Evolutionary conservation across 257 asterid genomes (phyloP).

Genomic region (Plectranthus barbatus): DNA sequence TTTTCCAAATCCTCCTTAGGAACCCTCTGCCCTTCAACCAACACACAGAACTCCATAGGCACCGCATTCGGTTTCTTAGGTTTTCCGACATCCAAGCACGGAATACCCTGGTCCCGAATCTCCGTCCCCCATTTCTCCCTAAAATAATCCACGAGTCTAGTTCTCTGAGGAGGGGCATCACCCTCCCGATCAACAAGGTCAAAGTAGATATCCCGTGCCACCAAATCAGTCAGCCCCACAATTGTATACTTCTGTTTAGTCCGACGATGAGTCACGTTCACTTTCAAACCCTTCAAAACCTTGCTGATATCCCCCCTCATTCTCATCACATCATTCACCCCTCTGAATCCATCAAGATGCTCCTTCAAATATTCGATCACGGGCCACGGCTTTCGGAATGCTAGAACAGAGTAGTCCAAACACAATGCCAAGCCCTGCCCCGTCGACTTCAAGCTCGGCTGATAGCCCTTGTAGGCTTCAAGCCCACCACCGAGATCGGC

Average conservation of each 20-base stretch:
- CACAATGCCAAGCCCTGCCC: constrained; percentile 46
- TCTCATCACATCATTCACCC: constrained; percentile 15
- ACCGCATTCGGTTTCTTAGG: constrained; percentile 23
- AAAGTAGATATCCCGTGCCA: constrained; percentile 25
- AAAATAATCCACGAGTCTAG: constrained; percentile 35
- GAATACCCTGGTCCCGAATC: constrained; percentile 30
- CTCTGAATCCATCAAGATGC: constrained; percentile 13
- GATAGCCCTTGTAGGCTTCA: constrained; percentile 46
- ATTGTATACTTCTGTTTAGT: constrained; percentile 47
- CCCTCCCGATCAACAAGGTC: constrained; percentile 29
- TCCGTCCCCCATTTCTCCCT: constrained; percentile 37
- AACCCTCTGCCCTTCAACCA: constrained; percentile 60
- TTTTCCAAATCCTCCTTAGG: constrained; percentile 42
- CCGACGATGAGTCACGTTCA: constrained; percentile 49
- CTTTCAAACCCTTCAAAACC: constrained; percentile 53
- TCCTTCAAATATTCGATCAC: constrained; percentile 39
- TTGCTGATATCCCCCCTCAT: background rate
- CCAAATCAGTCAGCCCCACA: constrained; percentile 13
- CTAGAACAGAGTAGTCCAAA: no score
- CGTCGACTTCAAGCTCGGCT: constrained; percentile 56
- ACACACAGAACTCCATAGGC: constrained; percentile 60
- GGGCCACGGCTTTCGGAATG: constrained; percentile 38
- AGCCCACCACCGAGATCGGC: no score
- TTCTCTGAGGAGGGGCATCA: constrained; percentile 3
- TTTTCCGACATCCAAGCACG: constrained; percentile 55